These are phyloP conservation scores for Aspergillus sergii DNA, from an alignment of 2,329 filamentous ascomycete genomes.

Conservation along the genomic window DNA sequence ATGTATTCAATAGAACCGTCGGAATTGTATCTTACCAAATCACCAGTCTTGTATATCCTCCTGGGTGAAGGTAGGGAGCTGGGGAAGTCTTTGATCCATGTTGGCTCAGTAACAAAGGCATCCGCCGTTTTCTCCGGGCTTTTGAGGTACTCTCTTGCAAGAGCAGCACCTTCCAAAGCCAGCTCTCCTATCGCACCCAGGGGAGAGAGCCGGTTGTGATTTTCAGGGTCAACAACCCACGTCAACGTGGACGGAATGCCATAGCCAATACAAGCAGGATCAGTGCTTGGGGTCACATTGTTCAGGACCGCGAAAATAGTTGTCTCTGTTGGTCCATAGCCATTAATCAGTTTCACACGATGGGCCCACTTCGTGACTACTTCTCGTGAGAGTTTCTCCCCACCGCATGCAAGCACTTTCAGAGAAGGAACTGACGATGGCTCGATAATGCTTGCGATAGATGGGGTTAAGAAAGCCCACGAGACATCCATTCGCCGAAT, in stretches of 20 bases:
- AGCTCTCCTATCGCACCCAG: conserved; percentile 41
- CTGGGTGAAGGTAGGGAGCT: conserved; percentile 11
- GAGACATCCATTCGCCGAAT: conserved; percentile 55
- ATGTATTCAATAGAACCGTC: conserved; percentile 26
- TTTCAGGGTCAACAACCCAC: conserved; percentile 38
- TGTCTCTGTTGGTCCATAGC: conserved; percentile 43
- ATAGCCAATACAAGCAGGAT: conserved; percentile 25
- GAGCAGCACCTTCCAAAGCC: conserved; percentile 38
- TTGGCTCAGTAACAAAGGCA: conserved; percentile 29
- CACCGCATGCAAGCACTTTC: conserved; percentile 48
- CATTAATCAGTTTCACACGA: conserved; percentile 40
- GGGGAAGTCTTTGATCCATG: conserved; percentile 24
- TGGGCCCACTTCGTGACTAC: conserved; percentile 71
- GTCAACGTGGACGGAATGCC: conserved; percentile 26
- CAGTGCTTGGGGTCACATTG: conserved; percentile 27
- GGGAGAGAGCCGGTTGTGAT: conserved; percentile 36
- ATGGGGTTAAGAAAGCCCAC: conserved; percentile 50
- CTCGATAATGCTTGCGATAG: conserved; percentile 44
- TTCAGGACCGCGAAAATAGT: conserved; percentile 36
- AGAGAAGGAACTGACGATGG: conserved; percentile 44
- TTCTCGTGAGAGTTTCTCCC: conserved; percentile 68
- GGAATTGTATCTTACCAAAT: conserved; percentile 24
- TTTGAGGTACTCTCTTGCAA: conserved; percentile 45
- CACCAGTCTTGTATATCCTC: conserved; percentile 32
- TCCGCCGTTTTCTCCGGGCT: conserved; percentile 35